Conservation (phyloP, 768 basidiomycete genomes). For the Boletus rubropictus region DNA sequence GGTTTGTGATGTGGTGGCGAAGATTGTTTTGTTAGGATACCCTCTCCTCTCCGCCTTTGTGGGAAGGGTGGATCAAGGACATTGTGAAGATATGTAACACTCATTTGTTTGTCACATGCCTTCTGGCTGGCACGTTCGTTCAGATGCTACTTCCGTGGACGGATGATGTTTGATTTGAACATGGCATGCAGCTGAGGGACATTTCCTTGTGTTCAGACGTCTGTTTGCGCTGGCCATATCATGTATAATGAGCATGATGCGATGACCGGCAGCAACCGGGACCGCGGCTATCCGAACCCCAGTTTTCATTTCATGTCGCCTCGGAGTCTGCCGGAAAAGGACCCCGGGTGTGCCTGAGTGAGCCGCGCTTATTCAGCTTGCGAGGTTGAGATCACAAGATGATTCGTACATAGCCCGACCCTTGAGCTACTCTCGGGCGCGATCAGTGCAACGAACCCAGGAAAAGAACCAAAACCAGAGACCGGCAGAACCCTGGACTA, state of each 20-base stretch:
- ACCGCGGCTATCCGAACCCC: neutral
- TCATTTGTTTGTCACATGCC: conserved; percentile 28
- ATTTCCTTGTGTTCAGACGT: conserved; percentile 2
- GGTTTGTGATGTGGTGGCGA: conserved; percentile 76
- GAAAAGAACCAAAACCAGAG: neutral
- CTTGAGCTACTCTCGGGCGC: neutral
- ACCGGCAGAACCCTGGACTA: neutral
- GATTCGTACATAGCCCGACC: neutral
- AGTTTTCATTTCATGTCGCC: too few relatives aligned
- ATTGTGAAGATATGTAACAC: conserved; percentile 33
- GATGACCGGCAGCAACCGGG: conserved; percentile 4
- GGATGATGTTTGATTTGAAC: conserved; percentile 25
- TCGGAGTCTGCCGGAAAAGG: too few relatives aligned
- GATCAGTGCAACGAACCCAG: neutral
- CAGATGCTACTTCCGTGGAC: conserved; percentile 15
- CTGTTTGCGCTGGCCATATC: neutral
- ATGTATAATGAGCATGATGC: too few relatives aligned
- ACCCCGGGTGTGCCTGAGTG: too few relatives aligned
- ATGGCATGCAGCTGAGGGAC: conserved; percentile 8
- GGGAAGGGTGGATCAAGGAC: conserved; percentile 10
- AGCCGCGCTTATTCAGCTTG: too few relatives aligned
- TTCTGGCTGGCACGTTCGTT: conserved; percentile 22
- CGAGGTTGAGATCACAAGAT: neutral
- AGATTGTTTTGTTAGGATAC: conserved; percentile 63
- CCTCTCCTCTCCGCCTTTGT: neutral